Evolutionary conservation across 2,329 filamentous ascomycete species (phyloP).

Genomic region (Paecilomyces dactylethromorphus): DNA sequence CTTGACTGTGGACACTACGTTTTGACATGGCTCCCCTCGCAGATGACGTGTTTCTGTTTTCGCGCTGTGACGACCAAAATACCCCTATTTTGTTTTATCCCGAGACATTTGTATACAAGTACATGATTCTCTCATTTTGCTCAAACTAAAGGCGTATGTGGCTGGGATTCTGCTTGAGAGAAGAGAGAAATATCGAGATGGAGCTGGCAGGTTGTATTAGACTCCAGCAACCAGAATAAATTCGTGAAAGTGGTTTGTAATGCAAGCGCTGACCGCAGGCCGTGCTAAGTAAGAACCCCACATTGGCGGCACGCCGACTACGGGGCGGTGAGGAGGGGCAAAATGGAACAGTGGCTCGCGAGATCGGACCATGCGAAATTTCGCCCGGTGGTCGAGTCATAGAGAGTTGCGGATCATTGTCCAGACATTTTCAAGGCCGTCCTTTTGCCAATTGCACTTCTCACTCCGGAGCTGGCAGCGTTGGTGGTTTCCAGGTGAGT

Average conservation of each 20-base stretch:
- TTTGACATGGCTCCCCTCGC: too few species aligned
- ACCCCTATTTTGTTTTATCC: not conserved
- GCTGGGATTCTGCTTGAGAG: not conserved
- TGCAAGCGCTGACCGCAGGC: not conserved
- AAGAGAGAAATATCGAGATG: not conserved
- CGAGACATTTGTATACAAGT: not conserved
- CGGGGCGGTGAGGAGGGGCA: conserved; percentile 3
- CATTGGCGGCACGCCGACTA: not conserved
- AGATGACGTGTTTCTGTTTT: not conserved
- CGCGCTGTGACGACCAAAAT: not conserved
- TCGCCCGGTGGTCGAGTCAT: not conserved
- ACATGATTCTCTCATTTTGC: not conserved
- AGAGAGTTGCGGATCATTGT: not conserved
- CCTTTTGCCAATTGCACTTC: not conserved
- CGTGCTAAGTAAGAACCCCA: not conserved
- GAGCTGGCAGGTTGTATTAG: not conserved
- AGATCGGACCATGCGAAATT: not conserved
- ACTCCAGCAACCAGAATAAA: not conserved
- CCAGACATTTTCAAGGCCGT: not conserved
- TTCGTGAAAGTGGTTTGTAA: not conserved
- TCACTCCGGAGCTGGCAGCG: not conserved
- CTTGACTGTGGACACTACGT: too few species aligned
- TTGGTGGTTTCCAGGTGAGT: not conserved
- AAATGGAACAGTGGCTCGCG: not conserved
- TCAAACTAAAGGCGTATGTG: not conserved